Evolutionary conservation across 176 grass and related monocot genomes (phyloP), one percentile per base, ranked within the genome.

Genomic region (Dactylis glomerata): DNA sequence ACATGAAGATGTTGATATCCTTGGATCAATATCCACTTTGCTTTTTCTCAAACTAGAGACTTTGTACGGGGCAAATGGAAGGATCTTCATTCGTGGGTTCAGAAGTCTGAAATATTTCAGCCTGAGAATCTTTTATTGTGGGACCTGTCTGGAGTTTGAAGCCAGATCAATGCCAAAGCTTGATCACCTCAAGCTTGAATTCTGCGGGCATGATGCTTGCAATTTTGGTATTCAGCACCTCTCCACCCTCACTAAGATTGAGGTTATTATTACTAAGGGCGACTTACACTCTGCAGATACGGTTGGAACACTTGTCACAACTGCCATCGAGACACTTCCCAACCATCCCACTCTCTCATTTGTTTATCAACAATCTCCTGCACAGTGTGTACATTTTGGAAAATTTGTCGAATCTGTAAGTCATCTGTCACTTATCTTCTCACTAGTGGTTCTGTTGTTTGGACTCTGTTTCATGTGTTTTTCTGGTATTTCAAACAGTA

Each of bases 21-120:
- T 83, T 83, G 81, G 68, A 46, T 26, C 19, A 34, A 61, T 83
- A 10, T 68, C 52, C 11, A n/a, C 52, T 24, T 61, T 83, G 38
- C 0, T 33, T 62, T 47, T 74, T 2, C 52, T 83, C 3, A 3
- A 41, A 9, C 26, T 83, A 34, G 0, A 0, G 0, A 62, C 52
- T 23, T 0, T 0, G 0, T 41, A 56, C 1, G 31, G 52, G 1
- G 34, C 1, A 1, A 47, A 45, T 0, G 54, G 81, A 10, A 83
- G 37, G 26, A 83, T 83, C 17, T 4, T 4, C 0, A 4, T 83
- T 6, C 68, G 4, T 8, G 57, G 57, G n/a, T 83, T 74, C 68
- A 83, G 68, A 74, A 73, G 11, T 34, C 5, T 83, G 26, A 74
- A 73, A 62, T 33, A 34, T 73, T 83, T 82, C 47, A 32, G 0